A percentile compares a stretch with the other conserved stretches of the same genome.
phyloP scores from a whole-genome alignment of 805 yeast genomes.

The Komagataella phaffii region DNA sequence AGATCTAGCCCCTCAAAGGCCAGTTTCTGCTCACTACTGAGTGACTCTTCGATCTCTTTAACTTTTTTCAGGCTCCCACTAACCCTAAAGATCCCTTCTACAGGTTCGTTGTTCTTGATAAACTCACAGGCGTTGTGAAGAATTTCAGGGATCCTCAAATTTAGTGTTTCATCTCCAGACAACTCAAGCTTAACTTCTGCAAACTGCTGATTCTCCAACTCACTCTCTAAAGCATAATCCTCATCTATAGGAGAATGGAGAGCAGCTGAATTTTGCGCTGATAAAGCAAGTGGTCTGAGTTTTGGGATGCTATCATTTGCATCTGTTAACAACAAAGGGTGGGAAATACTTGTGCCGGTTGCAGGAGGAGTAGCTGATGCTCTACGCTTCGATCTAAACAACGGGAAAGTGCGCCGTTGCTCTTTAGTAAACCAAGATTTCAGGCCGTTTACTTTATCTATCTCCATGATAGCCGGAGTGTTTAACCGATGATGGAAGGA shows the following conservation, averaged over 20 bases:
- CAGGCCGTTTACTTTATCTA: not conserved
- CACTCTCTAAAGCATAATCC: not conserved
- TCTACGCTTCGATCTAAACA: not conserved
- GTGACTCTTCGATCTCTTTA: slow-evolving; percentile 13
- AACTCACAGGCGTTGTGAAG: slow-evolving; percentile 19
- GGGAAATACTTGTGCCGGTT: not conserved
- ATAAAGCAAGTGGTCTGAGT: not conserved
- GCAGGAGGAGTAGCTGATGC: not conserved
- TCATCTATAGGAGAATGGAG: not conserved
- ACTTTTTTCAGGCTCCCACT: slow-evolving; percentile 21
- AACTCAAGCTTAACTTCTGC: not conserved
- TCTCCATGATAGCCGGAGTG: not conserved
- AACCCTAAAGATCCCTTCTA: slow-evolving; percentile 23
- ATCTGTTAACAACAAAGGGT: not conserved
- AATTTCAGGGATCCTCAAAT: slow-evolving; percentile 14
- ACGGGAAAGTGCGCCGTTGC: not conserved
- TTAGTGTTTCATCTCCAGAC: not conserved
- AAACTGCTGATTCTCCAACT: not conserved
- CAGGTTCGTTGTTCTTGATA: slow-evolving; percentile 10
- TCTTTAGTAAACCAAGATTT: not conserved
- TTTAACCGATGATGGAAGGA: not conserved
- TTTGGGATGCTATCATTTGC: not conserved
- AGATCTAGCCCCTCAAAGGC: slow-evolving; percentile 4
- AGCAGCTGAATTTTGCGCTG: not conserved
- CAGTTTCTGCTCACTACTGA: slow-evolving; percentile 6